phyloP scores from a whole-genome alignment of 352 stramenopile genomes.

The Thraustochytrium striatum region DNA sequence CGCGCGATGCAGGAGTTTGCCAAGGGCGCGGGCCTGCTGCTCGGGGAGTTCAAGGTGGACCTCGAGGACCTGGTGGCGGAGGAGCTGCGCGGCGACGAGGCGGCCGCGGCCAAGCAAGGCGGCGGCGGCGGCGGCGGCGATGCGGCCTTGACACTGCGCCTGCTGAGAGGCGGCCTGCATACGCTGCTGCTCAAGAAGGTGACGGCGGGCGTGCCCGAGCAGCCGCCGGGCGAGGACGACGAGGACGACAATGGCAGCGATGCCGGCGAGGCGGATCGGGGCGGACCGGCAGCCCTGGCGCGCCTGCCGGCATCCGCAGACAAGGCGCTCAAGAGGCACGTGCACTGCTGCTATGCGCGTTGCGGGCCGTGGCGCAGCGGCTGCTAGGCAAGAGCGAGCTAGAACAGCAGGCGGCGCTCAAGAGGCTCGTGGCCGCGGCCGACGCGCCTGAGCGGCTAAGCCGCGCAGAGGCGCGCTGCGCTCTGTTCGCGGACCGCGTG shows the following conservation, averaged over 20 bases:
- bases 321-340: not conserved
- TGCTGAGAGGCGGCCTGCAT: not conserved
- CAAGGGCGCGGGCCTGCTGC: not conserved
- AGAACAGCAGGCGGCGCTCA: not conserved
- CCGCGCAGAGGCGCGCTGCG: not conserved
- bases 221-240: not conserved
- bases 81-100: not conserved
- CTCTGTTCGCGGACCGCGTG: slow-evolving; percentile 15
- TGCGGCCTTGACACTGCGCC: not conserved
- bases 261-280: not conserved
- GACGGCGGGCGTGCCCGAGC: not conserved
- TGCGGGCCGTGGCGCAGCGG: not conserved
- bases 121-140: not conserved
- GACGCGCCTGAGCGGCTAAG: not conserved
- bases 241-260: slow-evolving; percentile 28
- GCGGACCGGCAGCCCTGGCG: not conserved
- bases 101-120: not conserved
- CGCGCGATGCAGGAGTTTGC: slow-evolving; percentile 3
- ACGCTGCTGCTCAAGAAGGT: not conserved
- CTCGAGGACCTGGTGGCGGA: slow-evolving; percentile 1
- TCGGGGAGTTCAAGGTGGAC: not conserved
- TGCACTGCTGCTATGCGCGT: not conserved
- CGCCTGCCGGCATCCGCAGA: not conserved
- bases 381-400: not conserved
- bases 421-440: not conserved